phyloP scores from a whole-genome alignment of 208 protist genomes.

The Strigomonas galati region DNA sequence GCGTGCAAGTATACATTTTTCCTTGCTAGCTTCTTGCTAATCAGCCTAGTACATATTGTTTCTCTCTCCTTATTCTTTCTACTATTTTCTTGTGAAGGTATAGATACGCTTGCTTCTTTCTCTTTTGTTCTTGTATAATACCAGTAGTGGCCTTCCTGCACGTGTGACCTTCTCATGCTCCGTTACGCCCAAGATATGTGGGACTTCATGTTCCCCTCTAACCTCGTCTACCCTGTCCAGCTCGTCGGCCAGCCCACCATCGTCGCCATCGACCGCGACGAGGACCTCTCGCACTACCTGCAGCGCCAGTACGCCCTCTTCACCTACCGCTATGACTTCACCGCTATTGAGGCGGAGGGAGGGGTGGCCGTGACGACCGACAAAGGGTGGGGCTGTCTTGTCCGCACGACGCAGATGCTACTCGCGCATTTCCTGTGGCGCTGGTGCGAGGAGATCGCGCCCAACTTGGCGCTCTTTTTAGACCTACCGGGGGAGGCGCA shows the following conservation, averaged over 20 bases:
- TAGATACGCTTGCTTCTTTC: no score
- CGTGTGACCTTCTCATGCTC: background rate
- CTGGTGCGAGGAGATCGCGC: background rate
- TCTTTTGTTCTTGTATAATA: background rate
- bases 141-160: background rate
- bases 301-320: slow-evolving; percentile 47
- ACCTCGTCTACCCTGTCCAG: slow-evolving; percentile 29
- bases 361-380: slow-evolving; percentile 33
- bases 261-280: slow-evolving; percentile 17
- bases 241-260: slow-evolving; percentile 27
- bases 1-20: no score
- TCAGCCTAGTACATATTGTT: no score
- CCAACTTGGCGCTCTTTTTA: slow-evolving; percentile 37
- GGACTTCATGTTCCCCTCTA: slow-evolving; percentile 34
- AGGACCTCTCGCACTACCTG: slow-evolving; percentile 42
- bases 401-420: slow-evolving; percentile 79
- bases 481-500: slow-evolving; percentile 35
- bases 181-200: slow-evolving; percentile 13
- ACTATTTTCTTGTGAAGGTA: slow-evolving; percentile 12
- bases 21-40: no score
- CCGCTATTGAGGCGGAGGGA: slow-evolving; percentile 27
- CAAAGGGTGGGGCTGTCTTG: slow-evolving; percentile 80
- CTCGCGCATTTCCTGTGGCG: slow-evolving; percentile 59
- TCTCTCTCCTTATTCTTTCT: slow-evolving; percentile 10
- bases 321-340: slow-evolving; percentile 72